Evolutionary conservation across 495 filamentous ascomycete species (phyloP), one percentile per base, ranked within the genome.

Genomic region (Halenospora varia): DNA sequence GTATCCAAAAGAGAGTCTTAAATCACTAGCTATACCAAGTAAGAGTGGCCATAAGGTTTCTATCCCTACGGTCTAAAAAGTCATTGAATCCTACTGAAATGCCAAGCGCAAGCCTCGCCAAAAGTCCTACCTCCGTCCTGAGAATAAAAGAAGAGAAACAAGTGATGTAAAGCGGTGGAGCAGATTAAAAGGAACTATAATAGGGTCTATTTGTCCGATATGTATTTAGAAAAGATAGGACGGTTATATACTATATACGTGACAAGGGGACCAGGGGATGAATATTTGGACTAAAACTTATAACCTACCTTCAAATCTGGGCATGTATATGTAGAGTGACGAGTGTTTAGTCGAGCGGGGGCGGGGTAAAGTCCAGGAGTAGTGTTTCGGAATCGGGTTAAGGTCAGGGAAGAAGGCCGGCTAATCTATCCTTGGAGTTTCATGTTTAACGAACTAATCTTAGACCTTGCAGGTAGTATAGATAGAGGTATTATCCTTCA

Each of bases 1-100:
- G 70, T 20, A 74, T 67, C 48, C 56, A 25, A 25, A 22, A 11
- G 3, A 17, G 1, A 29, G 49, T 23, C 44, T 53, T 6, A 35
- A 39, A 4, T 1, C 22, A 15, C 35, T 59, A 20, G 56, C n/a
- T n/a, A 48, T 50, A 19, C 56, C 50, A 1, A 51, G 20, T 25
- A 59, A 59, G 40, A 48, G 49, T 25, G 35, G 49, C 11, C 22
- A n/a, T 3, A 29, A 53, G 41, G 41, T 59, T n/a, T 11, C 17
- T 54, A 18, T 3, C 1, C 29, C 51, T 26, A 53, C 44, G 3
- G 50, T 59, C 25, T 18, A 25, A 0, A 44, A 52, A 17, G 25
- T 59, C 24, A 49, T 59, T 35, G 49, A 53, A 48, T 10, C 8
- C 8, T 26, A 53, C 22, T 25, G 50, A 1, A 53, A 59, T 35